These are phyloP conservation scores for Xylariaceae sp. DNA, from an alignment of 2,329 filamentous ascomycete species.

Conservation along the genomic window DNA sequence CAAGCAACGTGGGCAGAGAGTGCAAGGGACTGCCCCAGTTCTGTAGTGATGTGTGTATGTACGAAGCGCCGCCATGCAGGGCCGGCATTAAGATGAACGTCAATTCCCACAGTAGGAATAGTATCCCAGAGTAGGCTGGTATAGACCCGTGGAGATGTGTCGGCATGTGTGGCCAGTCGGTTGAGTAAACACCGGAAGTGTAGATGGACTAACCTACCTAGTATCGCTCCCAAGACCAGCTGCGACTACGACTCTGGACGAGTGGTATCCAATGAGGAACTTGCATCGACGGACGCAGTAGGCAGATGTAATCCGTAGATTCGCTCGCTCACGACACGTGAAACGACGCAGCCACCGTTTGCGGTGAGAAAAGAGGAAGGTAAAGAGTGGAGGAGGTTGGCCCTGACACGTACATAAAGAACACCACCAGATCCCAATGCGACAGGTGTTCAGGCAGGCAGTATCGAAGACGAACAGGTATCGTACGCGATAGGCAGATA, in stretches of 20 bases:
- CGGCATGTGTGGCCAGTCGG: neutral
- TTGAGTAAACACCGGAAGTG: neutral
- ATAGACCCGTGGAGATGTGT: neutral
- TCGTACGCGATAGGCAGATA: neutral
- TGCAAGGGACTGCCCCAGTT: neutral
- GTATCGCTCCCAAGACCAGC: neutral
- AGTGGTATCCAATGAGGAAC: neutral
- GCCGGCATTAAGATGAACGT: neutral
- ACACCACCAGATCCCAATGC: neutral
- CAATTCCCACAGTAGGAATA: neutral
- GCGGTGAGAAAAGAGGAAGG: slow-evolving; percentile 7
- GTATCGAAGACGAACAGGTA: neutral
- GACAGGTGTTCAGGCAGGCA: slow-evolving; percentile 7
- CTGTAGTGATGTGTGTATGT: neutral
- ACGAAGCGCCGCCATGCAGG: neutral
- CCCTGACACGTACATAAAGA: slow-evolving; percentile 1
- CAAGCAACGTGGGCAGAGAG: neutral
- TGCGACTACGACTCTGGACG: neutral
- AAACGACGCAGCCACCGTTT: slow-evolving; percentile 14
- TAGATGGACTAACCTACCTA: neutral
- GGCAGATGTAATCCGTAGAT: neutral
- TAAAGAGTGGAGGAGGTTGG: slow-evolving; percentile 6
- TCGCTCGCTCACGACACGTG: neutral
- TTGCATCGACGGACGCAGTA: neutral
- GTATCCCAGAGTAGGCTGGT: neutral